Evolutionary conservation across 2,329 filamentous ascomycete species (phyloP).

Genomic region (Aspergillus calidoustus): DNA sequence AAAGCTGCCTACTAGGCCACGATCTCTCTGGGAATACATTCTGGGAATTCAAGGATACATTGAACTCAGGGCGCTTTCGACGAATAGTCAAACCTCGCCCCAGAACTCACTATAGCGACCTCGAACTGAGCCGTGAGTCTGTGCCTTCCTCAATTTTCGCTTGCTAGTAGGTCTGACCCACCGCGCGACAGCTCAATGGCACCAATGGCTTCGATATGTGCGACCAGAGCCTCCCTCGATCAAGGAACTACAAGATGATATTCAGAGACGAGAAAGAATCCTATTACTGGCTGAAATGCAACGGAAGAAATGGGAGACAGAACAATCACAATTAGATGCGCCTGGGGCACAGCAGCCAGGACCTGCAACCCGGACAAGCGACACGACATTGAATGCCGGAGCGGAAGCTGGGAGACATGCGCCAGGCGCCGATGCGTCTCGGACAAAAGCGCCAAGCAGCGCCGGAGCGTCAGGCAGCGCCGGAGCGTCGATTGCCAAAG

Average conservation of each 20-base stretch:
- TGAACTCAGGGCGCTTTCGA: constrained; percentile 59
- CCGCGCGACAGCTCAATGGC: constrained; percentile 64
- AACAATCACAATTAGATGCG: constrained; percentile 62
- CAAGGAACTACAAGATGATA: constrained; percentile 62
- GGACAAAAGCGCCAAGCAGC: not conserved
- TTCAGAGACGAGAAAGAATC: constrained; percentile 61
- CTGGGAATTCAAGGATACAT: constrained; percentile 67
- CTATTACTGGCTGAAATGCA: constrained; percentile 63
- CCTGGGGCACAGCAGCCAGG: constrained; percentile 55
- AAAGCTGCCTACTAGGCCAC: constrained; percentile 49
- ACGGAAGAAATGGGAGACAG: constrained; percentile 65
- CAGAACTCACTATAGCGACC: constrained; percentile 61
- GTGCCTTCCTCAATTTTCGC: not conserved
- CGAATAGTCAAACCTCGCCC: constrained; percentile 63
- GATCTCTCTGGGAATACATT: constrained; percentile 68
- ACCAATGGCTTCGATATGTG: constrained; percentile 69
- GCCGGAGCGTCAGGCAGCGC: not conserved
- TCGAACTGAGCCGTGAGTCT: constrained; percentile 61
- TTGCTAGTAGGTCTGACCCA: constrained; percentile 20
- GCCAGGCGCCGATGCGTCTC: not conserved
- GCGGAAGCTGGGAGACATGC: constrained; percentile 4
- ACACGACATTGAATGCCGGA: constrained; percentile 44
- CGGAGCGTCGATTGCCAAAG: constrained; percentile 18
- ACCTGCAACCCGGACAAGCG: constrained; percentile 51
- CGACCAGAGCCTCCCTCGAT: constrained; percentile 60